Evolutionary conservation across 2,329 filamentous ascomycete genomes (phyloP).

Genomic region (Colletotrichum sidae): DNA sequence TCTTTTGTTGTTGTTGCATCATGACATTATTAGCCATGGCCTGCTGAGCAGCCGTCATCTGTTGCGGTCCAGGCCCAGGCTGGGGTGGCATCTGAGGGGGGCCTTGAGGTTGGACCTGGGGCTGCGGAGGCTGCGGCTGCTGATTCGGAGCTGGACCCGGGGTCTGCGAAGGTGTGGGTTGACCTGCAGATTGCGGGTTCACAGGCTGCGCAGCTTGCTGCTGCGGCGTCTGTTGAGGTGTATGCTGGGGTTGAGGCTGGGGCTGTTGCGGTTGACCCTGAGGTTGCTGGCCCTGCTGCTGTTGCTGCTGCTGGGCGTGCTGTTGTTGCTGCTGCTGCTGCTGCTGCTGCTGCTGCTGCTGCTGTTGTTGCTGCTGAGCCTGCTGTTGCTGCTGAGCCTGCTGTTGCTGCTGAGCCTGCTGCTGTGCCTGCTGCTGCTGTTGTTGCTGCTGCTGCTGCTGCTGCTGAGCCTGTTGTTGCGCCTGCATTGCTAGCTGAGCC

Average conservation of each 20-base stretch:
- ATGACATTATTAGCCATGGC: slow-evolving; percentile 49
- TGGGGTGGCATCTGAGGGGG: slow-evolving; percentile 51
- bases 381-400: slow-evolving; percentile 49
- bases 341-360: slow-evolving; percentile 48
- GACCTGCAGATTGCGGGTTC: slow-evolving; percentile 38
- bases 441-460: slow-evolving; percentile 55
- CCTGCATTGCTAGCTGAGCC: slow-evolving; percentile 50
- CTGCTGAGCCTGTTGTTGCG: slow-evolving; percentile 41
- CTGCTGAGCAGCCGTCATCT: slow-evolving; percentile 38
- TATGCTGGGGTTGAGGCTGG: slow-evolving; percentile 49
- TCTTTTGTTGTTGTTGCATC: slow-evolving; percentile 50
- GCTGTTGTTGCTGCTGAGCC: slow-evolving; percentile 50
- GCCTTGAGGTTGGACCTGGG: slow-evolving; percentile 40
- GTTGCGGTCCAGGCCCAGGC: slow-evolving; percentile 44
- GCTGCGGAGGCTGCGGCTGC: slow-evolving; percentile 46
- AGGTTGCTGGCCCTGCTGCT: slow-evolving; percentile 45
- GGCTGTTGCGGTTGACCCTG: slow-evolving; percentile 50
- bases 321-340: slow-evolving; percentile 49
- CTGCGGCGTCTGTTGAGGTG: slow-evolving; percentile 38
- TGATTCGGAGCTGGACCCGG: slow-evolving; percentile 38
- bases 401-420: slow-evolving; percentile 46
- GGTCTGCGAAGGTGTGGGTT: slow-evolving; percentile 38
- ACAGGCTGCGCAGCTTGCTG: slow-evolving; percentile 38
- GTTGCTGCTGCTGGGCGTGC: slow-evolving; percentile 48
- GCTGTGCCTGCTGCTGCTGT: slow-evolving; percentile 44